These are phyloP conservation scores for Gilbertella persicaria DNA, from an alignment of 371 early-diverging fungal species.

Conservation along the genomic window DNA sequence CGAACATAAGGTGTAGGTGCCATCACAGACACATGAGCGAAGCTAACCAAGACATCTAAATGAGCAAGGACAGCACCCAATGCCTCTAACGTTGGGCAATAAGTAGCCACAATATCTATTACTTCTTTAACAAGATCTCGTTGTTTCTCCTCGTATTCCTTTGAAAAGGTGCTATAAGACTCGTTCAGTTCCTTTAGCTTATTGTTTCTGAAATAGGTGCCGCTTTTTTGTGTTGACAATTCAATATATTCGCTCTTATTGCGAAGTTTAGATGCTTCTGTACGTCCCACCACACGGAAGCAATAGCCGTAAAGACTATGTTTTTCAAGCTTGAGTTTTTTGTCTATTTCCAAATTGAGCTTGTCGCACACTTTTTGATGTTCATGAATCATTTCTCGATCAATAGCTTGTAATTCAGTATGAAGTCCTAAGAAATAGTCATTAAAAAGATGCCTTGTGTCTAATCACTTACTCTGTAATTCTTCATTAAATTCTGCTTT, in stretches of 20 bases:
- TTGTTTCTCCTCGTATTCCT: conserved; percentile 72
- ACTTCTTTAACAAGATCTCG: conserved; percentile 81
- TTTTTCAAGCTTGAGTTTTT: conserved; percentile 90
- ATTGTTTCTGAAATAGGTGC: conserved; percentile 84
- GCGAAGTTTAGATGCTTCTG: conserved; percentile 42
- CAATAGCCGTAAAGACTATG: conserved; percentile 83
- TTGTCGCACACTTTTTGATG: conserved; percentile 53
- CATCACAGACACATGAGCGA: conserved; percentile 84
- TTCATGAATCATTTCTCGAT: conserved; percentile 63
- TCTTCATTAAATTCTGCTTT: conserved; percentile 81
- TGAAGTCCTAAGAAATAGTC: conserved; percentile 51
- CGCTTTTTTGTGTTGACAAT: conserved; percentile 87
- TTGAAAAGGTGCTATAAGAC: conserved; percentile 51
- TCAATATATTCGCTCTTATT: conserved; percentile 78
- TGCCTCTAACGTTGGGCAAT: conserved; percentile 77
- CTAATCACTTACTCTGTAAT: conserved; percentile 62
- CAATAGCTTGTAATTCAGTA: conserved; percentile 59
- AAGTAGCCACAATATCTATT: conserved; percentile 78
- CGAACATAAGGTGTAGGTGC: conserved; percentile 87
- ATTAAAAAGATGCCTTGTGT: neutral
- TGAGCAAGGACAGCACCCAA: conserved; percentile 79
- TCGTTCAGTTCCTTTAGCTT: conserved; percentile 60
- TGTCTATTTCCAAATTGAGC: conserved; percentile 78
- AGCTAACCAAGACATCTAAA: conserved; percentile 87
- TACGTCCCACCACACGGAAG: conserved; percentile 75